These are phyloP conservation scores for Schizophyllum amplum DNA, from an alignment of 1,284 basidiomycete genomes.

Conservation along the genomic window DNA sequence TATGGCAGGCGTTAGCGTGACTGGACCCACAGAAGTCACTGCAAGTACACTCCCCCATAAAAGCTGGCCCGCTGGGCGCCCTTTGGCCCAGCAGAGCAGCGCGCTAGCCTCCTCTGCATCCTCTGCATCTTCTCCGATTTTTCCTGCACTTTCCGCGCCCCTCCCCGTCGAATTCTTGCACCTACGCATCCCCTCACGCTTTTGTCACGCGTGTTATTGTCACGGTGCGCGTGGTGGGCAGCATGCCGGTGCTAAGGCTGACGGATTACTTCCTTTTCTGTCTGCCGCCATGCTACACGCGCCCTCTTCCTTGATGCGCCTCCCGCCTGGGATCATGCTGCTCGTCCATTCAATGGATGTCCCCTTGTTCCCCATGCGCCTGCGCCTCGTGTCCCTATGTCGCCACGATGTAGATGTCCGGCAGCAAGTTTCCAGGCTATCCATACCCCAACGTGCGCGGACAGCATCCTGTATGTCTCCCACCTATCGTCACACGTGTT, in stretches of 20 bases:
- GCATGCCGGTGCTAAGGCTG: background rate
- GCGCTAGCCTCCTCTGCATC: background rate
- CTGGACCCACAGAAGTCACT: background rate
- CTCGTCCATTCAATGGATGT: background rate
- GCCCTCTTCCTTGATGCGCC: background rate
- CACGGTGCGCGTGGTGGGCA: background rate
- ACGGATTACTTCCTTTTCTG: background rate
- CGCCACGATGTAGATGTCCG: background rate
- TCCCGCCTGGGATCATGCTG: background rate
- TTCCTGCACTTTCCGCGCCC: background rate
- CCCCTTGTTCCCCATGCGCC: background rate
- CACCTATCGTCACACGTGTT: background rate
- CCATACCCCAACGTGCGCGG: background rate
- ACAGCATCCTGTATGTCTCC: background rate
- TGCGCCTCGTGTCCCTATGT: background rate
- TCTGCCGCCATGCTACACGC: background rate
- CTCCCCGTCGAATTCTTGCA: background rate
- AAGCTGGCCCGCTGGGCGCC: background rate
- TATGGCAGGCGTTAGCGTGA: background rate
- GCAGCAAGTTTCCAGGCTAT: background rate
- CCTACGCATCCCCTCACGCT: background rate
- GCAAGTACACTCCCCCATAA: background rate
- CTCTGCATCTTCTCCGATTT: background rate
- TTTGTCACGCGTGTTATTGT: background rate
- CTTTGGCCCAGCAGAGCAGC: background rate